phyloP scores from a whole-genome alignment of 306 rosid genomes.

The Luffa aegyptiaca region DNA sequence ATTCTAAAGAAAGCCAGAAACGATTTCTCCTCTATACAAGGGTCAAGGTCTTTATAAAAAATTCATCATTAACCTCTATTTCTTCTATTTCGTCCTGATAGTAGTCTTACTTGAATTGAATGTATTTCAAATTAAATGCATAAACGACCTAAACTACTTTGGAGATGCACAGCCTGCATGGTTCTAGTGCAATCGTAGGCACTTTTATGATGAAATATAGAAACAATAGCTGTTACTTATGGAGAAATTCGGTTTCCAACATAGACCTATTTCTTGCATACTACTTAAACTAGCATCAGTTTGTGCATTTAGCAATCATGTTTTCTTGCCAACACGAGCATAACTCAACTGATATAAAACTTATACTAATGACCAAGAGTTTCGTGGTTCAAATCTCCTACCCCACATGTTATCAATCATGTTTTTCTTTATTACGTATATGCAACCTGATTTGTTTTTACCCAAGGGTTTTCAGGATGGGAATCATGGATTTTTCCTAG shows the following conservation, averaged over 20 bases:
- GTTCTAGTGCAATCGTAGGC: neutral
- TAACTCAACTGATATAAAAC: no score
- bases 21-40: neutral
- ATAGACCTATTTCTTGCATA: neutral
- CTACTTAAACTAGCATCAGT: neutral
- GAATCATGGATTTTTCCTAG: conserved; percentile 21
- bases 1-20: neutral
- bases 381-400: no score
- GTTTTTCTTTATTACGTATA: neutral
- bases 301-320: neutral
- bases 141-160: neutral
- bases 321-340: neutral
- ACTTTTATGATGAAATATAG: neutral
- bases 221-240: neutral
- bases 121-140: neutral
- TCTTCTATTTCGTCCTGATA: neutral
- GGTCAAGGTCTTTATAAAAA: neutral
- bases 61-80: neutral
- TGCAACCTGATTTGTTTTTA: conserved; percentile 9
- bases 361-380: no score
- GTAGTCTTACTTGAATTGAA: neutral
- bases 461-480: conserved; percentile 41
- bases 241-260: neutral
- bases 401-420: neutral
- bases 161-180: neutral